Evolutionary conservation across 352 stramenopile species (phyloP).

Genomic region (Globisporangium sylvaticum): DNA sequence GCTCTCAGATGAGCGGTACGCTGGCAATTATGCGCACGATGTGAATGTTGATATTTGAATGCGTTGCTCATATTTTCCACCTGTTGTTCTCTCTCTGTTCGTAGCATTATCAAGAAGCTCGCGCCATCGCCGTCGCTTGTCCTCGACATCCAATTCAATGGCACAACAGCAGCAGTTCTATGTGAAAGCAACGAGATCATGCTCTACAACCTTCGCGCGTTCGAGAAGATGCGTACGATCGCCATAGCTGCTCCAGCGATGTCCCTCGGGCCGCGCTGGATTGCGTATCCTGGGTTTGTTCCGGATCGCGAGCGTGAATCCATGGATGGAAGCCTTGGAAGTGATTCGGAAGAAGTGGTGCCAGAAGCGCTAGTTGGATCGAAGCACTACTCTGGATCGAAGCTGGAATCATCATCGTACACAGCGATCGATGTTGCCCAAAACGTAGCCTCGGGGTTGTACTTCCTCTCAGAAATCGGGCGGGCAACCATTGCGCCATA

Average conservation of each 20-base stretch:
- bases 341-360: slow-evolving; percentile 47
- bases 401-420: slow-evolving; percentile 34
- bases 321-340: slow-evolving; percentile 23
- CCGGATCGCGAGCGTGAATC: slow-evolving; percentile 21
- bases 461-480: slow-evolving; percentile 77
- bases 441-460: slow-evolving; percentile 84
- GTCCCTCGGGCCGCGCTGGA: slow-evolving; percentile 60
- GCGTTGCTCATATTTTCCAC: neutral
- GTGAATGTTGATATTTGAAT: neutral
- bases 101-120: slow-evolving; percentile 44
- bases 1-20: slow-evolving; percentile 44
- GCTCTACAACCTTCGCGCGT: slow-evolving; percentile 54
- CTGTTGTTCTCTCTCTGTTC: neutral
- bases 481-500: slow-evolving; percentile 69
- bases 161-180: slow-evolving; percentile 45
- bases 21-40: neutral
- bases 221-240: slow-evolving; percentile 43
- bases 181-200: slow-evolving; percentile 68
- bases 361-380: slow-evolving; percentile 21
- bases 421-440: slow-evolving; percentile 81
- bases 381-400: slow-evolving; percentile 14
- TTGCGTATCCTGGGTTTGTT: slow-evolving; percentile 58
- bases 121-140: slow-evolving; percentile 59
- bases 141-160: slow-evolving; percentile 66
- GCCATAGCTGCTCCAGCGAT: slow-evolving; percentile 53